Base-by-base conservation (phyloP, 1,284 basidiomycete species). In the Boletus semigastroideus region DNA sequence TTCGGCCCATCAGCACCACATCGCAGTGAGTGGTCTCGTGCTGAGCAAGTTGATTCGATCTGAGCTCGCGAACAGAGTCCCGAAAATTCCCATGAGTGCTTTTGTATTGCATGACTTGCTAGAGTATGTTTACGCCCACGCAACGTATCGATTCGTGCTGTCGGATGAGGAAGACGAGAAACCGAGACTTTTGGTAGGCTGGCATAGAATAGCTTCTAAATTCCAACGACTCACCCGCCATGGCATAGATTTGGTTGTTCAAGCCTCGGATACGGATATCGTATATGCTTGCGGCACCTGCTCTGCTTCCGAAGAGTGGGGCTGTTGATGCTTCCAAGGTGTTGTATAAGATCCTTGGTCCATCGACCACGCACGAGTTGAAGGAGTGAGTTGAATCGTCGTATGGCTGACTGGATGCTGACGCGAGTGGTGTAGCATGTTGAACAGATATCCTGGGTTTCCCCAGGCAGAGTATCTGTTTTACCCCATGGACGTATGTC, bases 81-180 rank as follows among this genome's bases (percentile, higher is more conserved):
- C 76, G 2, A 80, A 78, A 57, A 79, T 90, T 41, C 90, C 91
- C 0, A 74, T 94, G 20, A 90, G 90, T 2, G 87, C 89, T 13
- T 94, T 90, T 70, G 82, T 94, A 22, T 80, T 92, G 12, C 84
- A 90, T 56, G 91, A 94, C 63, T 90, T 95, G 89, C 79, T 80
- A 41, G 93, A 94, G 65, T 84, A 90, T 50, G 86, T 90, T 2
- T 86, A 89, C 49, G 92, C 93, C 1, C 92, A 95, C 66, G 93
- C 92, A 3, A 87, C 89, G 0, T 92, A 94, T 70, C 86, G 92
- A 8, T 95, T 96, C 63, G 78, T 93, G 42, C 74, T 96, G 40
- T 74, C 83, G 10, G 93, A 95, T 55, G 91, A 92, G 59, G 89
- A 92, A 62, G 83, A 86, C 19, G 87, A 92, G 55, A 78, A 77